Conservation (phyloP, 495 filamentous ascomycete species). For the Podospora conica region DNA sequence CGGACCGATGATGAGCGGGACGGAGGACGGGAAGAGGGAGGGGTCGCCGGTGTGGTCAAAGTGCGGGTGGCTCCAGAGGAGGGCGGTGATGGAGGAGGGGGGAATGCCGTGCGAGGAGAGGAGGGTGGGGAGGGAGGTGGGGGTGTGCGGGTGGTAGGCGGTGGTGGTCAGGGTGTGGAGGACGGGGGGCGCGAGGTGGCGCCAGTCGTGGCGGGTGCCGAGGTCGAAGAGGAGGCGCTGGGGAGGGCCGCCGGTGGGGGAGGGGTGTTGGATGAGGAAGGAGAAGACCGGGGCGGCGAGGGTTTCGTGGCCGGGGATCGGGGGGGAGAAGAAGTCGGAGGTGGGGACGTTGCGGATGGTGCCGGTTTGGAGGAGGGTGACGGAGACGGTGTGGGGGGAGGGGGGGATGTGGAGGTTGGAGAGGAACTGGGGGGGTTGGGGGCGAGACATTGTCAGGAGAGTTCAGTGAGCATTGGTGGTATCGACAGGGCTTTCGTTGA, state of each 20-base stretch:
- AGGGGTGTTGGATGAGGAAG: constrained; percentile 50
- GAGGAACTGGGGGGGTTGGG: no score
- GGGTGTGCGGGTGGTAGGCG: no score
- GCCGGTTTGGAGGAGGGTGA: no score
- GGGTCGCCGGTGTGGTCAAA: constrained; percentile 57
- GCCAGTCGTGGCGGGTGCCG: constrained; percentile 48
- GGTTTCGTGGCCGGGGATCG: constrained; percentile 36
- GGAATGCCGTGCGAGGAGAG: no score
- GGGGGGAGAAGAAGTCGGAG: constrained; percentile 38
- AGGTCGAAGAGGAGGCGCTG: constrained; percentile 53
- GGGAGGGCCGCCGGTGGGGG: constrained; percentile 21
- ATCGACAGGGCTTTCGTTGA: no score
- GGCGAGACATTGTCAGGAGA: no score
- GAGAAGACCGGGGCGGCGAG: constrained; percentile 42
- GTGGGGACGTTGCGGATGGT: no score
- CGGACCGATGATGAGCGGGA: constrained; percentile 51
- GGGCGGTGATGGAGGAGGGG: constrained; percentile 45
- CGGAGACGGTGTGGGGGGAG: no score
- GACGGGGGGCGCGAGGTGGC: constrained; percentile 37
- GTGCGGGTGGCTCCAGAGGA: constrained; percentile 57
- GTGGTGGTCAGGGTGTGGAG: no score
- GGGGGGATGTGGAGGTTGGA: no score
- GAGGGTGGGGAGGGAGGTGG: no score
- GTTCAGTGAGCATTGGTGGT: no score
- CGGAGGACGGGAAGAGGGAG: constrained; percentile 42